phyloP scores from a whole-genome alignment of 352 stramenopile genomes.

The Peronosclerospora sorghi region DNA sequence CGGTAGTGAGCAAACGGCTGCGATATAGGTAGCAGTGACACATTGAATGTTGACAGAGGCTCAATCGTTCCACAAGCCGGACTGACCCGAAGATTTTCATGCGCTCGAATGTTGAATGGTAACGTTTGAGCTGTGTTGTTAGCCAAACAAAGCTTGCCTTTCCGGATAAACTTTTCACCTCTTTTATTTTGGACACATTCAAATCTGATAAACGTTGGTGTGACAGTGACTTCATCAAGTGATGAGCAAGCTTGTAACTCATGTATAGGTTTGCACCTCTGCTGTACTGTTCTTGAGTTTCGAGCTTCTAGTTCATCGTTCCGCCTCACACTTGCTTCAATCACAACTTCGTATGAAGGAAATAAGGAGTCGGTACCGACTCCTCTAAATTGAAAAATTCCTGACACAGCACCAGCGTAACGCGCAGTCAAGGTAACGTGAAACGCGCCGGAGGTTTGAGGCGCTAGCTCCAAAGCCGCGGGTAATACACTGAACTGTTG shows the following conservation, averaged over 20 bases:
- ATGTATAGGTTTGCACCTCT: slow-evolving; percentile 16
- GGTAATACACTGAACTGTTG: slow-evolving; percentile 75
- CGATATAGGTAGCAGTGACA: slow-evolving; percentile 47
- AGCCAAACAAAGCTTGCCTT: slow-evolving; percentile 32
- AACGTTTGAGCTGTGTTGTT: slow-evolving; percentile 45
- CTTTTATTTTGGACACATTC: slow-evolving; percentile 19
- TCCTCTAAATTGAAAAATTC: slow-evolving; percentile 81
- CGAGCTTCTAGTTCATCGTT: slow-evolving; percentile 19
- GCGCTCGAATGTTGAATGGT: slow-evolving; percentile 38
- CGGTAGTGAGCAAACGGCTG: slow-evolving; percentile 26
- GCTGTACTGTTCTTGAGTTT: not conserved
- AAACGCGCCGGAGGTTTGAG: slow-evolving; percentile 51
- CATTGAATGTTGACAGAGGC: slow-evolving; percentile 26
- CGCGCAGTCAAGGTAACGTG: slow-evolving; percentile 52
- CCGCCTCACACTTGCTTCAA: slow-evolving; percentile 65
- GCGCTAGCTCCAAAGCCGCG: slow-evolving; percentile 60
- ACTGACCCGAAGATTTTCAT: slow-evolving; percentile 47
- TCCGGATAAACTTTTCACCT: slow-evolving; percentile 10
- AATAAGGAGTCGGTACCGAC: slow-evolving; percentile 54
- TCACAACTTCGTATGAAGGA: slow-evolving; percentile 69
- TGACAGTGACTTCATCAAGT: slow-evolving; percentile 40
- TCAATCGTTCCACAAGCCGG: slow-evolving; percentile 31
- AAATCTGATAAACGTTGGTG: slow-evolving; percentile 52
- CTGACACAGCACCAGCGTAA: slow-evolving; percentile 47
- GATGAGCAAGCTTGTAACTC: slow-evolving; percentile 36